Evolutionary conservation across 192 early-diverging fungal genomes (phyloP), one percentile per base, ranked within the genome.

Genomic region (Phlyctochytrium bullatum): DNA sequence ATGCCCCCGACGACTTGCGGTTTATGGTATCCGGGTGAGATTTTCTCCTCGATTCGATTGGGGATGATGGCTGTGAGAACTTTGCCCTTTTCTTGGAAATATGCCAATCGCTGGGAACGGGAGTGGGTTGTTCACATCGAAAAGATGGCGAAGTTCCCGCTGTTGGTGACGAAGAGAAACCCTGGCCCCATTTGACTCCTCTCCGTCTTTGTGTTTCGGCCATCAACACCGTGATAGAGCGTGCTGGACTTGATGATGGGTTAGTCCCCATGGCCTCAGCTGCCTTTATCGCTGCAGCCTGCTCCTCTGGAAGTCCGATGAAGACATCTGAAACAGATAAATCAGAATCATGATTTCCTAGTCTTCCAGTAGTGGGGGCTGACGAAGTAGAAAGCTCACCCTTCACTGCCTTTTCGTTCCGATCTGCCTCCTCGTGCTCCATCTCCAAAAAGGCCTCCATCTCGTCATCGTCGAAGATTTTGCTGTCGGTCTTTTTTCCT

Each of bases 101-200:
- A 28, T 33, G 16, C 17, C 53, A 59, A 52, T 69, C 63, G 59
- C 66, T 69, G 24, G 75, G 65, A 1, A 67, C 67, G 14, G 71
- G 71, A 2, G 34, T 29, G 16, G 71, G 71, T 36, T 67, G 71
- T 6, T 67, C 71, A 36, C 61, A 53, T 3, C 69, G 62, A 2
- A 31, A 71, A 4, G 56, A 66, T 3, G 76, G 76, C 23, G 76
- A 77, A 2, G 71, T 66, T 60, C 72, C 73, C 0, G 64, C 64
- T 2, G 71, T 69, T 0, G 71, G 76, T 23, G 76, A 77, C 2
- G 76, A 77, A 0, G 67, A 66, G 34, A 74, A 74, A 2, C 10
- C 51, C 20, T 6, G 28, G n/a, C 53, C n/a, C 64, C 50, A 17
- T 28, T 12, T 12, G 0, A n/a, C n/a, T n/a, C n/a, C n/a, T n/a